A percentile compares a stretch with the other conserved stretches of the same genome.
Conservation (phyloP, 345 rosid genomes). For the Mercurialis annua region DNA sequence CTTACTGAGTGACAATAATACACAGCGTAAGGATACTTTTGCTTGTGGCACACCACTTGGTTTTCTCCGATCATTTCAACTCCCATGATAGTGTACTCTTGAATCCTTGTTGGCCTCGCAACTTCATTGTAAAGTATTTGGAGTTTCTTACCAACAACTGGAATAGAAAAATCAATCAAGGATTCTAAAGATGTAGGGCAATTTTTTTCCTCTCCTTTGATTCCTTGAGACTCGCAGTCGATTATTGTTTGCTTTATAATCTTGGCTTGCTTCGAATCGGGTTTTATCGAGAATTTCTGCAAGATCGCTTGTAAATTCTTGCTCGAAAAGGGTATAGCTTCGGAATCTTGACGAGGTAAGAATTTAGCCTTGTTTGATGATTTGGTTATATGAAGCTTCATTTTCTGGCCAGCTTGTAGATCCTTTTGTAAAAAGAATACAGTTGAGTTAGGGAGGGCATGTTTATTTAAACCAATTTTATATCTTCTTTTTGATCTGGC, state of each 20-base stretch:
- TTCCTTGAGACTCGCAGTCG: conserved; percentile 7
- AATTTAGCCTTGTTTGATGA: not conserved
- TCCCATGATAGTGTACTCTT: conserved; percentile 5
- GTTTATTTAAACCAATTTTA: too few species aligned
- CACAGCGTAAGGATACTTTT: conserved; percentile 13
- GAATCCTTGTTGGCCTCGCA: not conserved
- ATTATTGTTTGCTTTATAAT: not conserved
- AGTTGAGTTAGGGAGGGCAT: not conserved
- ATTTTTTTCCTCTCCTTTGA: conserved; percentile 16
- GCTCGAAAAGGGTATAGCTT: conserved; percentile 12
- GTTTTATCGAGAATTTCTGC: not conserved
- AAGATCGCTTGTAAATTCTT: not conserved
- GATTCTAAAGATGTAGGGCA: conserved; percentile 23
- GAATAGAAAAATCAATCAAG: conserved; percentile 4
- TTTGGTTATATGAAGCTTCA: not conserved
- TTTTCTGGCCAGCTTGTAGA: not conserved
- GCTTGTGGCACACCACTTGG: conserved; percentile 15
- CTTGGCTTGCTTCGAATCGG: not conserved
- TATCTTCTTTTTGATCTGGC: not conserved
- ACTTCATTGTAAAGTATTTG: conserved; percentile 2
- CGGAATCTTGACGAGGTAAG: not conserved
- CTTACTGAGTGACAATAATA: conserved; percentile 12
- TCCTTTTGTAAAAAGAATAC: not conserved
- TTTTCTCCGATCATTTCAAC: conserved; percentile 1
- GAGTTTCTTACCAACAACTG: conserved; percentile 6